Evolutionary conservation across 805 yeast species (phyloP).

Genomic region (Candida morakotiae): DNA sequence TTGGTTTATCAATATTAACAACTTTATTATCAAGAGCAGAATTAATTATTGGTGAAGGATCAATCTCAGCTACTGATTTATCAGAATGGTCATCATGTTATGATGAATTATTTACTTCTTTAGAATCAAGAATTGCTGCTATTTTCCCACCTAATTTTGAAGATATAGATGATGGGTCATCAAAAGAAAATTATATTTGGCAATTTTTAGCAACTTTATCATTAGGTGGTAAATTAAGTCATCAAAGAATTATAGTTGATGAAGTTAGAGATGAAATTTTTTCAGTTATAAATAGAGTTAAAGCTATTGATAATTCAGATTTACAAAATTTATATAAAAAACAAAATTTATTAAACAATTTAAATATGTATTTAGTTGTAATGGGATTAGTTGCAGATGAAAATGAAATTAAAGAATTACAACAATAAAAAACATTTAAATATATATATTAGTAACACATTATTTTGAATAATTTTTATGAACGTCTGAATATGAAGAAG

Average conservation of each 20-base stretch:
- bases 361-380: conserved; percentile 89
- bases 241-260: conserved; percentile 90
- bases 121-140: conserved; percentile 72
- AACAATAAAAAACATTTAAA: conserved; percentile 5
- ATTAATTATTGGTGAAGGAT: conserved; percentile 79
- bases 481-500: background rate
- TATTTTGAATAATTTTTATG: background rate
- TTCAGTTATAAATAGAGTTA: conserved; percentile 78
- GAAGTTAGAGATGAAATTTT: conserved; percentile 92
- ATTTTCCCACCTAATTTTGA: conserved; percentile 74
- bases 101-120: conserved; percentile 71
- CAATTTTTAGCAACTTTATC: conserved; percentile 94
- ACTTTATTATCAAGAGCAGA: conserved; percentile 91
- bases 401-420: conserved; percentile 77
- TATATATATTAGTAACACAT: no score
- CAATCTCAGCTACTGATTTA: conserved; percentile 50
- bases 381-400: conserved; percentile 95
- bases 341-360: conserved; percentile 64
- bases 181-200: conserved; percentile 71
- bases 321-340: conserved; percentile 41
- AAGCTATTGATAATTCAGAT: conserved; percentile 47
- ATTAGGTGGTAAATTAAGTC: conserved; percentile 82
- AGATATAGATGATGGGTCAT: conserved; percentile 55
- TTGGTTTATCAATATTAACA: conserved; percentile 83
- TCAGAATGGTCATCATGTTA: conserved; percentile 77